Evolutionary conservation across 176 grass and related monocot species (phyloP), one percentile per base, ranked within the genome.

Genomic region (Hordeum vulgare): DNA sequence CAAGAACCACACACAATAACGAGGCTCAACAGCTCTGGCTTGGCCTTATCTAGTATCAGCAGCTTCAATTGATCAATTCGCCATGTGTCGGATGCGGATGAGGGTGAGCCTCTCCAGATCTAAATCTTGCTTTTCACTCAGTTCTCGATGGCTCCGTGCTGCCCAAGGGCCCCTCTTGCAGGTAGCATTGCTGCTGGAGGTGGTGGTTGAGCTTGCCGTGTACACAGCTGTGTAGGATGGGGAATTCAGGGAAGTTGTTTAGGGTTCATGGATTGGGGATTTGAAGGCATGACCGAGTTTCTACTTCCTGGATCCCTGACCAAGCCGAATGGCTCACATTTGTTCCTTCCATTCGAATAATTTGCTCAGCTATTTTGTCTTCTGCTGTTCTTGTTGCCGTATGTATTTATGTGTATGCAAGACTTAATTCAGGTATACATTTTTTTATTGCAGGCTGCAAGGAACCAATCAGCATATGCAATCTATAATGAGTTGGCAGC

Each of bases 401-500:
- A 62, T 76, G 41, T 71, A 72, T 76, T 51, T 40, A 17, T 76
- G 4, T 47, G 53, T 47, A 47, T 29, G 70, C 41, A 49, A 74
- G 25, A 74, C 8, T 29, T 74, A 74, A 73, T 49, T 74, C 4
- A 66, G 34, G 29, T 53, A 31, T 71, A 8, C 23, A 1, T 41
- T 47, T 80, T 49, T 39, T 77, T 28, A 62, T 86, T 11, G n/a
- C 80, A 90, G 88, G 77, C 86, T 9, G 20, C 67, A 61, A 83
- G 37, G 67, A 71, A 80, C 40, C 75, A 25, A 69, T 35, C 80
- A 15, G 37, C 74, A 83, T 67, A 68, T 74, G 66, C 60, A 31
- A 69, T 86, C 37, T 90, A 79, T 62, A 86, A 80, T 69, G 84
- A 83, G 65, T 14, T 86, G 23, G 33, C 73, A 75, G 61, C 37